Evolutionary conservation across 768 basidiomycete genomes (phyloP), one percentile per base, ranked within the genome.

Genomic region (Boletus rex-veris): DNA sequence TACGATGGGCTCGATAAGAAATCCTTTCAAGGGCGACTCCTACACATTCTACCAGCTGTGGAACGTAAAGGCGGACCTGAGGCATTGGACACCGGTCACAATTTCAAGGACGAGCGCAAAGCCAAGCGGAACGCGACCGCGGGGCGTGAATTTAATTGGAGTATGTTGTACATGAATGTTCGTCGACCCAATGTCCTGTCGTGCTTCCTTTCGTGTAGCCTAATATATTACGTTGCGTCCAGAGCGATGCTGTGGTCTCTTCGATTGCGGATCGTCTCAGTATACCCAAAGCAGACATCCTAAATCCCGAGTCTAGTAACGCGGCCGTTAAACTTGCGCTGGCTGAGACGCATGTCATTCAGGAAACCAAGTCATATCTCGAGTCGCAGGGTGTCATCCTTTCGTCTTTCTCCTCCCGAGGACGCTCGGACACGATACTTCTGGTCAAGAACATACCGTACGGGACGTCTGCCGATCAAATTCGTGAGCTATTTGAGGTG

Each of bases 371-470:
- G 65, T 72, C 84, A 0, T 97, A 91, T 70, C 82, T 98, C 16
- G 91, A 94, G 65, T 77, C 80, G 3, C 83, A 89, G 52, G 88
- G 88, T 15, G 83, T 90, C 52, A 66, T 83, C 18, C 70, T 89
- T 1, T 76, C 81, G 3, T 75, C 83, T 0, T 85, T 89, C 58
- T 75, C 77, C 4, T 71, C 78, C 1, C 48, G 72, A 12, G 73
- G 73, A 4, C 78, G 82, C 14, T 95, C 92, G 0, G 83, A 88
- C 61, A 95, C 90, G 0, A 83, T 79, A 33, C 85, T 98, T 57
- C 80, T 99, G 16, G 89, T 98, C 58, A 98, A 98, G 75, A 98
- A 98, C 72, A 92, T 99, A 42, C 96, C 97, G 0, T 96, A 89
- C 63, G 92, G 90, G 7, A 96, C 94, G 3, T 81, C 86, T 0